Percentiles rank a stretch among this genome's conserved stretches.
Conservation (phyloP, 768 basidiomycete genomes). For the Cantharellus anzutake region DNA sequence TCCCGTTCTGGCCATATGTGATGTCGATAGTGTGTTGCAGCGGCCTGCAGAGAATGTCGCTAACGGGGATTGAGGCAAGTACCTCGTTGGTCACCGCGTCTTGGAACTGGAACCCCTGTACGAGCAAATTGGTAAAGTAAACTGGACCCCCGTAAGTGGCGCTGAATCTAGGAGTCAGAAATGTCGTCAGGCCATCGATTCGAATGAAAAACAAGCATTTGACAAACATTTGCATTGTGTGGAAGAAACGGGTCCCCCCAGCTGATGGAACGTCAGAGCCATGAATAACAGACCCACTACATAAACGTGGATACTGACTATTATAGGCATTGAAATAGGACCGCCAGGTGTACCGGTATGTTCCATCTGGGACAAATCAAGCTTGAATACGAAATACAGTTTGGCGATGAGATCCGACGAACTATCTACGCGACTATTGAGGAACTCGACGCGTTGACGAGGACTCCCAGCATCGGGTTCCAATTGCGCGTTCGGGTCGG, state of each 20-base stretch:
- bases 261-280: neutral
- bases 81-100: neutral
- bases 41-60: neutral
- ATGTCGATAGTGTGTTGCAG: neutral
- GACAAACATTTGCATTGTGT: slow-evolving; percentile 3
- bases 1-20: neutral
- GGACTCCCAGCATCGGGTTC: slow-evolving; percentile 1
- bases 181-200: neutral
- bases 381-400: neutral
- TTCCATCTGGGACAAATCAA: neutral
- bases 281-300: neutral
- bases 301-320: neutral
- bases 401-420: neutral
- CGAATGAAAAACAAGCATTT: neutral
- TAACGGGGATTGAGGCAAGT: neutral
- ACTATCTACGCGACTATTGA: neutral
- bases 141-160: neutral
- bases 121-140: neutral
- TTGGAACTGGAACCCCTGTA: neutral
- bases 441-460: slow-evolving; percentile 3
- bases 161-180: neutral
- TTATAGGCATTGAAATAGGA: neutral
- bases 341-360: neutral
- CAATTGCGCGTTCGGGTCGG: slow-evolving; percentile 1
- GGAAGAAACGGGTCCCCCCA: slow-evolving; percentile 3